These are phyloP conservation scores for Niveomyces coronatus DNA, from an alignment of 2,329 filamentous ascomycete genomes.

Conservation along the genomic window DNA sequence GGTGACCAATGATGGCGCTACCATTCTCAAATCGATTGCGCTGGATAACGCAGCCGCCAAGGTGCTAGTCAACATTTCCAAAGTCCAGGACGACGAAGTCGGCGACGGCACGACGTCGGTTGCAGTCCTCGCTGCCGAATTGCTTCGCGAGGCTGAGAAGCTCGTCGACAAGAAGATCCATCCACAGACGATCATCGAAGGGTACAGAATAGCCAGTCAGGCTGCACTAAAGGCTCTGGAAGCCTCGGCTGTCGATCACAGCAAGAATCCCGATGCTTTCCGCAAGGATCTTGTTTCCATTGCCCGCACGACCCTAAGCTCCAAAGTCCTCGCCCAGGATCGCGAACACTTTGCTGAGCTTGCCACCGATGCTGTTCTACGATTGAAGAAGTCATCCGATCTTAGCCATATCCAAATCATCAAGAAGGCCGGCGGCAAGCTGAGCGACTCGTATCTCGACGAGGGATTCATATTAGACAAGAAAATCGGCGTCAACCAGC, in stretches of 20 bases:
- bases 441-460: constrained; percentile 94
- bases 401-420: constrained; percentile 98
- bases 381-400: constrained; percentile 82
- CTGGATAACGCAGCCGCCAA: constrained; percentile 98
- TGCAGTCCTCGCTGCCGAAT: constrained; percentile 85
- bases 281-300: constrained; percentile 83
- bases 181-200: constrained; percentile 98
- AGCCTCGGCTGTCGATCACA: constrained; percentile 80
- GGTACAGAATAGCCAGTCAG: constrained; percentile 90
- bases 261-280: constrained; percentile 72
- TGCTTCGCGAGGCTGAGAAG: constrained; percentile 92
- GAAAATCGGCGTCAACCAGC: constrained; percentile 97
- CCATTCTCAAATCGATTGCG: constrained; percentile 95
- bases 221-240: constrained; percentile 80
- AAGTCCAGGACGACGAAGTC: constrained; percentile 98
- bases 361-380: constrained; percentile 82
- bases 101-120: constrained; percentile 98
- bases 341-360: constrained; percentile 83
- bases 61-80: constrained; percentile 97
- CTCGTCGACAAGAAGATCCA: constrained; percentile 98
- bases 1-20: constrained; percentile 98
- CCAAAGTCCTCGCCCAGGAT: constrained; percentile 92
- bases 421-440: constrained; percentile 97
- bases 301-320: constrained; percentile 89
- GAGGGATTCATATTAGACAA: constrained; percentile 98